phyloP scores from a whole-genome alignment of 352 stramenopile species.

The Pythium chondricola region DNA sequence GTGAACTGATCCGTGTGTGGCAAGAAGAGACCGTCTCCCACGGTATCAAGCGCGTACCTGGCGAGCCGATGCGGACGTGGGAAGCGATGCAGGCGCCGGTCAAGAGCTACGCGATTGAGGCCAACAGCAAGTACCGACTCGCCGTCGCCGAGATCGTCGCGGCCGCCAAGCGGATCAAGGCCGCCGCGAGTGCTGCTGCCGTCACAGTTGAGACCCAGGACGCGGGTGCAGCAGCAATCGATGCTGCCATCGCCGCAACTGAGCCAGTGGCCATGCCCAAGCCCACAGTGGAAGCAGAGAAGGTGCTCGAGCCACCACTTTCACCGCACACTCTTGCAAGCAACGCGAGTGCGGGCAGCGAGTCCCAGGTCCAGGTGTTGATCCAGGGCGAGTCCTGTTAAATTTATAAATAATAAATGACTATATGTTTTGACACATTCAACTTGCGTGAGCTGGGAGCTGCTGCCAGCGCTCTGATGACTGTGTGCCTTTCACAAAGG shows the following conservation, averaged over 20 bases:
- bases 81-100: slow-evolving; percentile 60
- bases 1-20: slow-evolving; percentile 65
- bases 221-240: background rate
- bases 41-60: slow-evolving; percentile 27
- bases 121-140: slow-evolving; percentile 57
- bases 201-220: background rate
- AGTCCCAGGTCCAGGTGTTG: no score
- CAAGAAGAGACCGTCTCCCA: slow-evolving; percentile 42
- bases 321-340: no score
- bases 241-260: background rate
- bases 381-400: no score
- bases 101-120: slow-evolving; percentile 69
- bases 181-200: background rate
- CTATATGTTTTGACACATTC: no score
- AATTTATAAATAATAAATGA: no score
- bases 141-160: slow-evolving; percentile 40
- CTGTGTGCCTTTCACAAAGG: no score
- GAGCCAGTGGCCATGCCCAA: no score
- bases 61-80: slow-evolving; percentile 65
- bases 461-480: no score
- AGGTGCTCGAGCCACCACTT: no score
- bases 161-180: slow-evolving; percentile 21
- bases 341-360: no score
- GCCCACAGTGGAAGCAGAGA: no score
- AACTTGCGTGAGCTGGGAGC: no score